These are phyloP conservation scores for Spergularia azorica DNA, from an alignment of 179 eudicot genomes.

Conservation along the genomic window DNA sequence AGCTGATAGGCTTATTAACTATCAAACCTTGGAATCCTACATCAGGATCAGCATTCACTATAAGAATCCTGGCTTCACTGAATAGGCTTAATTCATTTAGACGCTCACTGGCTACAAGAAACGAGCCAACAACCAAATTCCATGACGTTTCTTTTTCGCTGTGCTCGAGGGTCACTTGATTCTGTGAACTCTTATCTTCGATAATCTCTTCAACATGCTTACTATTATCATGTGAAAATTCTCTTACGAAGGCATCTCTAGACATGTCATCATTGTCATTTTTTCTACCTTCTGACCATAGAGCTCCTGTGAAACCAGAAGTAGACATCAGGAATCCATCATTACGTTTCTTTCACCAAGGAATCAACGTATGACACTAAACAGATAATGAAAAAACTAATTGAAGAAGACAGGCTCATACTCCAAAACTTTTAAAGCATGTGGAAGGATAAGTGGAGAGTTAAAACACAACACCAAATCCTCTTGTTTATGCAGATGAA, in stretches of 20 bases:
- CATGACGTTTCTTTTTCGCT: slow-evolving; percentile 24
- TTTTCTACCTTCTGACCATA: slow-evolving; percentile 36
- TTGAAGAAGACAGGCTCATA: background rate
- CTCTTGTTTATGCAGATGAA: background rate
- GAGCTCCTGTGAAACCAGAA: slow-evolving; percentile 35
- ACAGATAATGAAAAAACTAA: background rate
- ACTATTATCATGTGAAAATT: slow-evolving; percentile 25
- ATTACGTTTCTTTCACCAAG: background rate
- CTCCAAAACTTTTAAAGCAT: no score
- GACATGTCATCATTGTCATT: slow-evolving; percentile 13
- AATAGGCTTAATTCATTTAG: slow-evolving; percentile 51
- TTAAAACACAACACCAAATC: no score
- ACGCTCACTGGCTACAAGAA: slow-evolving; percentile 66
- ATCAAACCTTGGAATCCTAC: slow-evolving; percentile 74
- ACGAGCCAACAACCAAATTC: slow-evolving; percentile 50
- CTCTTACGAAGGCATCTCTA: slow-evolving; percentile 28
- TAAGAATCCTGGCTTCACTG: slow-evolving; percentile 52
- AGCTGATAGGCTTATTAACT: slow-evolving; percentile 64
- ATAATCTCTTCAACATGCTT: slow-evolving; percentile 36
- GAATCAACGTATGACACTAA: background rate
- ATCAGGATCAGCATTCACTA: slow-evolving; percentile 54
- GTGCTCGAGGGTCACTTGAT: slow-evolving; percentile 24
- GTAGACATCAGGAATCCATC: background rate
- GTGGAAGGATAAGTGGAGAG: no score
- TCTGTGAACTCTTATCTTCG: slow-evolving; percentile 29